phyloP scores from a whole-genome alignment of 768 basidiomycete species.

The Mycena capillaripes region DNA sequence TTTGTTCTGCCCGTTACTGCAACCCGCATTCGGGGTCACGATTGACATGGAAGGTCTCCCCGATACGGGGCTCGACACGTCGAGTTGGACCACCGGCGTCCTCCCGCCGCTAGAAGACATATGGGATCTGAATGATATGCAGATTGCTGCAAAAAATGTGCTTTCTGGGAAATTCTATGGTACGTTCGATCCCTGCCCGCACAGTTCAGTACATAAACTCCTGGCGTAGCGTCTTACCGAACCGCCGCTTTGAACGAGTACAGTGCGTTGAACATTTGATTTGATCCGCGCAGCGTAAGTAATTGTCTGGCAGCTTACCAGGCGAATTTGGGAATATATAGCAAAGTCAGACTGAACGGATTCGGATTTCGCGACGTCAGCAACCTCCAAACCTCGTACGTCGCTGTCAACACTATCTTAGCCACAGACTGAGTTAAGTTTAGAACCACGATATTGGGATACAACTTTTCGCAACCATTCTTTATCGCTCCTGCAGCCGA shows the following conservation, averaged over 20 bases:
- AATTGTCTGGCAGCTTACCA: constrained; percentile 34
- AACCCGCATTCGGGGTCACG: constrained; percentile 22
- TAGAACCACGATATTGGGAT: constrained; percentile 44
- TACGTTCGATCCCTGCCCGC: constrained; percentile 7
- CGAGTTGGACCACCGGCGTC: constrained; percentile 39
- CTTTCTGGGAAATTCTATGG: constrained; percentile 38
- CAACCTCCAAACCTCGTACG: constrained; percentile 39
- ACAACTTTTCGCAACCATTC: constrained; percentile 52
- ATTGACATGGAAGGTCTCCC: constrained; percentile 47
- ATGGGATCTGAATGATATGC: constrained; percentile 43
- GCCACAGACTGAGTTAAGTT: not conserved
- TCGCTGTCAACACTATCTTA: not conserved
- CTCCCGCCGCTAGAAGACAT: constrained; percentile 42
- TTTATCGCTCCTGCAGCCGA: constrained; percentile 61
- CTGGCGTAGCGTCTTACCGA: constrained; percentile 38
- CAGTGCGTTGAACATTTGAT: constrained; percentile 19
- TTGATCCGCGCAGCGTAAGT: too few species aligned
- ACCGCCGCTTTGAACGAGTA: constrained; percentile 43
- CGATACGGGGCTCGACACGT: constrained; percentile 44
- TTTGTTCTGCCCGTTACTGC: constrained; percentile 13
- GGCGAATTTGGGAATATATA: constrained; percentile 43
- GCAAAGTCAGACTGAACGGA: constrained; percentile 40
- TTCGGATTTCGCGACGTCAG: constrained; percentile 42
- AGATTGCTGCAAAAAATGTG: constrained; percentile 44
- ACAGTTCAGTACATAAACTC: not conserved